phyloP scores from a whole-genome alignment of 257 asterid species.

The Solanum appendiculatum region DNA sequence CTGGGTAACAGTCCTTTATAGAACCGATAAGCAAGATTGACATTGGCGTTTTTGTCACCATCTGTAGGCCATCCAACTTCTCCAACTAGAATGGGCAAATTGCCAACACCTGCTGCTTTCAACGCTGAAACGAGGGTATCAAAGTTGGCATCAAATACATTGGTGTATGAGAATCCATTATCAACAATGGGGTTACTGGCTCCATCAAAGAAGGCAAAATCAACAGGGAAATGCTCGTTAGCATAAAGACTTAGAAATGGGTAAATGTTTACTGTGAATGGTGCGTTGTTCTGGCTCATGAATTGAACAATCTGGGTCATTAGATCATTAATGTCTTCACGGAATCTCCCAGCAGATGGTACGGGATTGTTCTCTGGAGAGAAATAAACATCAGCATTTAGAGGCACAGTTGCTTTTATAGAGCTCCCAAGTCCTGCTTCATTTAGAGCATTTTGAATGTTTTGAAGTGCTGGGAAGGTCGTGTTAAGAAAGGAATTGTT shows the following conservation, averaged over 20 bases:
- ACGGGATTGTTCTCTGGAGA: conserved; percentile 50
- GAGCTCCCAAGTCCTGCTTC: conserved; percentile 55
- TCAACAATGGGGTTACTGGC: conserved; percentile 42
- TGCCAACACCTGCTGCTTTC: conserved; percentile 43
- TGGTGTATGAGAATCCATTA: conserved; percentile 37
- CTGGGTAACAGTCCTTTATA: conserved; percentile 56
- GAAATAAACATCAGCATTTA: conserved; percentile 66
- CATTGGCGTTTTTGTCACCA: conserved; percentile 56
- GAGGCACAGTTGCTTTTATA: conserved; percentile 67
- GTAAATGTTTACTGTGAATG: conserved; percentile 66
- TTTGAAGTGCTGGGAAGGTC: conserved; percentile 77
- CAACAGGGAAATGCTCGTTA: conserved; percentile 58
- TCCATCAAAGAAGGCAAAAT: conserved; percentile 73
- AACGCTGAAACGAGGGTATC: conserved; percentile 63
- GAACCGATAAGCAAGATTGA: conserved; percentile 42
- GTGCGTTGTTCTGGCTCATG: conserved; percentile 52
- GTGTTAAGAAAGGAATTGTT: conserved; percentile 58
- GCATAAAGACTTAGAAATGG: conserved; percentile 65
- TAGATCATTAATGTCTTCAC: conserved; percentile 36
- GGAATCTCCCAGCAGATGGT: conserved; percentile 66
- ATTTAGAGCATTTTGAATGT: conserved; percentile 65
- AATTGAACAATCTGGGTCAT: conserved; percentile 67
- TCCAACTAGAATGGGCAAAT: conserved; percentile 58
- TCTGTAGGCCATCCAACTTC: conserved; percentile 87
- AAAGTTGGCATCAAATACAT: conserved; percentile 72